These are phyloP conservation scores for Fusarium incarnatum DNA, from an alignment of 2,329 filamentous ascomycete species.

Conservation along the genomic window DNA sequence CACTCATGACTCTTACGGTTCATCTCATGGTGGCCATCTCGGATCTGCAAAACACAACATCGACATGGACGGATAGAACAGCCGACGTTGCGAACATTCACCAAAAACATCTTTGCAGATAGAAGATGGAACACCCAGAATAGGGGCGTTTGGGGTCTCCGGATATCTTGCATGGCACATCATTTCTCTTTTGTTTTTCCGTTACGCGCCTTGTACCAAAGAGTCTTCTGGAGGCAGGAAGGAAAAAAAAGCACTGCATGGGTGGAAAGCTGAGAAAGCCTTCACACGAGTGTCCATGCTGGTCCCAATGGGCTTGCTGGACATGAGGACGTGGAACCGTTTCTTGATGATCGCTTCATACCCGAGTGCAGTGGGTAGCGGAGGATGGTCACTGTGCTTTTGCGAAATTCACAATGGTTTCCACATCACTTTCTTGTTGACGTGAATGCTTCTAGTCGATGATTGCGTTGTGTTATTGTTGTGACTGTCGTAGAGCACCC, in stretches of 20 bases:
- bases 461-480: conserved; percentile 35
- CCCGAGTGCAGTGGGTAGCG: conserved; percentile 63
- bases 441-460: conserved; percentile 31
- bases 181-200: conserved; percentile 61
- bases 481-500: conserved; percentile 33
- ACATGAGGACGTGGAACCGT: conserved; percentile 72
- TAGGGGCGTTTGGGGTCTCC: conserved; percentile 79
- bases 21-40: conserved; percentile 66
- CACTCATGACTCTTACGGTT: conserved; percentile 63
- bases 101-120: conserved; percentile 67
- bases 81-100: conserved; percentile 58
- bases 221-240: conserved; percentile 57
- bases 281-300: conserved; percentile 67
- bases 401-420: conserved; percentile 70
- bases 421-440: conserved; percentile 52
- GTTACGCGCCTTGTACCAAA: conserved; percentile 59
- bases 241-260: conserved; percentile 62
- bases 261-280: conserved; percentile 69
- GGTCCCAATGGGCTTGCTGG: conserved; percentile 52
- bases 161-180: conserved; percentile 82
- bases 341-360: conserved; percentile 74
- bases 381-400: conserved; percentile 65
- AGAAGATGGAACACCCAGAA: conserved; percentile 76
- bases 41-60: conserved; percentile 67
- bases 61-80: conserved; percentile 64